Conservation (phyloP, 176 grass and related monocot genomes). For the Poa annua region DNA sequence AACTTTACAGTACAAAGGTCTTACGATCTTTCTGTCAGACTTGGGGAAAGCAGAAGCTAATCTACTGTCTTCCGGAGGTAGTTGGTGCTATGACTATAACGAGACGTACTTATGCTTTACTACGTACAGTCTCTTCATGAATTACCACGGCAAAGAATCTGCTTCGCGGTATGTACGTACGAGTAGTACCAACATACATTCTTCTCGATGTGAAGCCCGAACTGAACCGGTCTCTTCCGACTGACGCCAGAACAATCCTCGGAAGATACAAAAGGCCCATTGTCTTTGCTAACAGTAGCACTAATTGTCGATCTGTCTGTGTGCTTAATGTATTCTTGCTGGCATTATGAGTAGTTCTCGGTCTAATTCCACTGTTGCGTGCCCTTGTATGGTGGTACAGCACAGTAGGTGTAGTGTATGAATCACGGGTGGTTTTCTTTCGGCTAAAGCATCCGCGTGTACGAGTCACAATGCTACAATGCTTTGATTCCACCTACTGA, state of each 20-base stretch:
- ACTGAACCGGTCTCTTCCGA: not conserved
- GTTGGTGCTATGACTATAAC: not conserved
- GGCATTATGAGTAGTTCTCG: not conserved
- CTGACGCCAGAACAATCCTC: constrained; percentile 7
- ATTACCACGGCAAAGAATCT: constrained; percentile 15
- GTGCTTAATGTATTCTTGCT: not conserved
- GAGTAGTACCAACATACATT: not conserved
- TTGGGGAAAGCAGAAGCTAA: not conserved
- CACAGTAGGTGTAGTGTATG: constrained; percentile 40
- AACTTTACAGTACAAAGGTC: constrained; percentile 55
- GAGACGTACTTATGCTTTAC: not conserved
- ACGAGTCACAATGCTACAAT: not conserved
- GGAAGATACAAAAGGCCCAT: not conserved
- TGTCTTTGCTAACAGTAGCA: not conserved
- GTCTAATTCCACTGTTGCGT: not conserved
- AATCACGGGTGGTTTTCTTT: constrained; percentile 38
- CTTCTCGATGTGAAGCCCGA: not conserved
- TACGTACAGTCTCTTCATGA: not conserved
- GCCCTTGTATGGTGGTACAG: not conserved
- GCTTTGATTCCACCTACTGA: constrained; percentile 43
- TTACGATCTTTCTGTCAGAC: constrained; percentile 38
- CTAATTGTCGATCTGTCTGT: no score
- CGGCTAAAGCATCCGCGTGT: constrained; percentile 33
- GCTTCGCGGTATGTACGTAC: not conserved
- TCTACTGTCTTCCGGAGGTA: constrained; percentile 1